Conservation (phyloP, 345 rosid genomes). For the Moringa oleifera region DNA sequence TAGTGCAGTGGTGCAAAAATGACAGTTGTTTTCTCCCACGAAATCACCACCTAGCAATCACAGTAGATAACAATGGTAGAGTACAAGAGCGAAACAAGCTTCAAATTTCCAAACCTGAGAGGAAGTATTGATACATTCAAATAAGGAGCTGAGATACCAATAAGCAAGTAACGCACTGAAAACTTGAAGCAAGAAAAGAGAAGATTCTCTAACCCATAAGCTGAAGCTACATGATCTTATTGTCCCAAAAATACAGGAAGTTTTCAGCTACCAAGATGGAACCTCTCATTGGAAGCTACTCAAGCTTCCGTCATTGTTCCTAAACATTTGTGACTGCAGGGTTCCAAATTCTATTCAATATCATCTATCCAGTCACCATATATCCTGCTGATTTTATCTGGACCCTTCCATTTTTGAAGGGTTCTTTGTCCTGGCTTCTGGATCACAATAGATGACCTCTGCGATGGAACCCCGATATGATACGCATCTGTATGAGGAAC, state of each 20-base stretch:
- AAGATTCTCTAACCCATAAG: constrained; percentile 5
- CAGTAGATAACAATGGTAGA: constrained; percentile 9
- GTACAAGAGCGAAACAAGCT: constrained; percentile 11
- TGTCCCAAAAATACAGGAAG: constrained; percentile 1
- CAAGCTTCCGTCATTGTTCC: constrained; percentile 1
- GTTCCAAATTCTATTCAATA: constrained; percentile 38
- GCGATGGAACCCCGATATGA: constrained; percentile 68
- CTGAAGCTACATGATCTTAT: constrained; percentile 12
- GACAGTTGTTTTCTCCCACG: neutral
- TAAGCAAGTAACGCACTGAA: neutral
- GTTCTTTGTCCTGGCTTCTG: constrained; percentile 84
- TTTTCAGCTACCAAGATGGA: constrained; percentile 6
- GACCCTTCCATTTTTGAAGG: constrained; percentile 96
- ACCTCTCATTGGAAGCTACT: constrained; percentile 8
- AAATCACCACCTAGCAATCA: neutral
- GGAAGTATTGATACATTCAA: neutral
- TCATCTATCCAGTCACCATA: constrained; percentile 99
- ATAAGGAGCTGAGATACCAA: neutral
- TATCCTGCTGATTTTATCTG: constrained; percentile 91
- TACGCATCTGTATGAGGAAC: constrained; percentile 55
- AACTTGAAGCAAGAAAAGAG: neutral
- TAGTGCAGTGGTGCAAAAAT: neutral
- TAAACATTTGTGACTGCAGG: neutral
- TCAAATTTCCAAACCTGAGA: constrained; percentile 15
- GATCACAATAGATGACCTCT: constrained; percentile 52